Evolutionary conservation across 2,329 filamentous ascomycete genomes (phyloP), one percentile per base, ranked within the genome.

Genomic region (Aspergillus luchuensis): DNA sequence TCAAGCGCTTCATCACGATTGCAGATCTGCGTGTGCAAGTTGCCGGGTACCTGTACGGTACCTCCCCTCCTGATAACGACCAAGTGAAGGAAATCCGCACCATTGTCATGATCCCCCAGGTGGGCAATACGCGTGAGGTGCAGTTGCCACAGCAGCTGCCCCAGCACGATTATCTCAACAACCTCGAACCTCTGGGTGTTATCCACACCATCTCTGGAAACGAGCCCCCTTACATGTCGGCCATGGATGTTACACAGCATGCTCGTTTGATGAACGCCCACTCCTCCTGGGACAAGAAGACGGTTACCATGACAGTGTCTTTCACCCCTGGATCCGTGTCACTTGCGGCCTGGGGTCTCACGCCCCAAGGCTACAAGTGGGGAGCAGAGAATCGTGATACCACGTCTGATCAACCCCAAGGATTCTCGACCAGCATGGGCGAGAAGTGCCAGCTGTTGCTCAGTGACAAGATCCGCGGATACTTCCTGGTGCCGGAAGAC

Each of bases 1-100:
- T 99, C 71, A 97, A 97, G 84, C 91, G 92, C 66, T 99, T 99
- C 83, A 98, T 99, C 80, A 95, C 91, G 23, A 96, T 99, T 72
- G 90, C 95, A 50, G 95, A 99, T 80, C 86, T 99, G 58, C 91
- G 96, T 51, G 93, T 98, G 13, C 95, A 99, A 78, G 93, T 99
- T 53, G 93, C 94, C 15, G 95, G 93, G 1, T 99, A 97, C 75
- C 85, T 99, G 0, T 99, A 99, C 74, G 95, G 95, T 66, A 87
- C 87, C 50, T 97, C 94, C 1, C 93, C 95, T 3, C 89, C 91
- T 6, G 95, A 98, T 79, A 97, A 98, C 72, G 90, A 94, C 66
- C 91, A 96, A 72, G 91, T 99, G 77, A 99, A 98, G 84, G 96
- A 99, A 76, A 89, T 99, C 73, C 89, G 91, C 71, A 96, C 91